Evolutionary conservation across 2,329 filamentous ascomycete genomes (phyloP), one percentile per base, ranked within the genome.

Genomic region (Endocalyx cinctus): DNA sequence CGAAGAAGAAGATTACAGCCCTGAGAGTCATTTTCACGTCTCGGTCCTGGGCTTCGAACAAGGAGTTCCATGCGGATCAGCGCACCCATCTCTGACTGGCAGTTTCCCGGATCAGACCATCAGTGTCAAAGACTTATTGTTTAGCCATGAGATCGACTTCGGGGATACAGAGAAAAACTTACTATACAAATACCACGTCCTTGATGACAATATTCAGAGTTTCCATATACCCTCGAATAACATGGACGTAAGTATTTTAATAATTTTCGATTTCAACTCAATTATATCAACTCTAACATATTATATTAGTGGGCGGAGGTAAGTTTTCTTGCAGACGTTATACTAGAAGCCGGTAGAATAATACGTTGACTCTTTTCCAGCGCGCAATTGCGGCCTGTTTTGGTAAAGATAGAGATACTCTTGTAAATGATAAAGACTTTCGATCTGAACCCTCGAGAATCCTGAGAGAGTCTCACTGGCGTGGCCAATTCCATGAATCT

Each of bases 381-480:
- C 8, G n/a, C 8, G 20, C 20, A 23, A 23, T 23, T n/a, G 20
- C 20, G n/a, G 8, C 8, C 8, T 23, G n/a, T 23, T 23, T 23
- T n/a, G 20, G 20, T 8, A 8, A 23, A 23, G n/a, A 8, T 8
- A 23, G 20, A 23, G 8, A 8, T 8, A n/a, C 8, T 23, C n/a
- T 23, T 23, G 8, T n/a, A 23, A 8, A n/a, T n/a, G 20, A 23
- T 23, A 23, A 23, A 23, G n/a, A n/a, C n/a, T n/a, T n/a, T n/a
- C n/a, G n/a, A n/a, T n/a, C n/a, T n/a, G 20, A 23, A n/a, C 8
- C 8, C 20, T 23, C 20, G n/a, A 23, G 20, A 23, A 23, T 31
- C 15, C 27, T 39, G 23, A 27, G 32, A 14, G 35, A 36, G 13
- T 33, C 26, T 25, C 38, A 39, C 20, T 39, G 39, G 33, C 31